phyloP scores from a whole-genome alignment of 106 monocot genomes.

The Acorus calamus region DNA sequence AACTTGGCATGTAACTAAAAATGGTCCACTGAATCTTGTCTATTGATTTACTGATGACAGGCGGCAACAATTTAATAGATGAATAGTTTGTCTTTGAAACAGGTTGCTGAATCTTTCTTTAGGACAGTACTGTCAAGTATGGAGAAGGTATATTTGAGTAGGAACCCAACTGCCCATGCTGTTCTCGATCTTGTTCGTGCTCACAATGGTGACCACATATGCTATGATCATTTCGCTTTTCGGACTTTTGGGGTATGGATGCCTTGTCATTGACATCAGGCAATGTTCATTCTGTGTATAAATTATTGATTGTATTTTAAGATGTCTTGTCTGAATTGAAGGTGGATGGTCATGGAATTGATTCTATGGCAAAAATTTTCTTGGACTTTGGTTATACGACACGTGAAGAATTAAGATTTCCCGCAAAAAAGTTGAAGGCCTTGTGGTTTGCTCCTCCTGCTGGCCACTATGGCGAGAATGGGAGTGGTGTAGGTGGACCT shows the following conservation, averaged over 20 bases:
- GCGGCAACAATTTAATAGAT: too few relatives aligned
- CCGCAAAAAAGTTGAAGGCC: slow-evolving; percentile 83
- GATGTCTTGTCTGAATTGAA: slow-evolving; percentile 8
- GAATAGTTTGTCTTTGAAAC: neutral
- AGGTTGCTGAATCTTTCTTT: slow-evolving; percentile 55
- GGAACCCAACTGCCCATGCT: slow-evolving; percentile 79
- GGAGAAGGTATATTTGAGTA: slow-evolving; percentile 70
- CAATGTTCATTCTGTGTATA: too few relatives aligned
- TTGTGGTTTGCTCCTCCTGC: slow-evolving; percentile 88
- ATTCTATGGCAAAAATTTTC: slow-evolving; percentile 77
- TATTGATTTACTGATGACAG: too few relatives aligned
- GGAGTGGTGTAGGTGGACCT: slow-evolving; percentile 39
- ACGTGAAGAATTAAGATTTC: slow-evolving; percentile 84
- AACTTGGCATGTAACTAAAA: too few relatives aligned
- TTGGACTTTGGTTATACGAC: slow-evolving; percentile 74
- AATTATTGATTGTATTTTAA: too few relatives aligned
- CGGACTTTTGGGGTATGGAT: slow-evolving; percentile 76
- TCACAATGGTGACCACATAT: slow-evolving; percentile 48
- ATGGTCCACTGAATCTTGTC: too few relatives aligned
- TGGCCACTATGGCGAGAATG: slow-evolving; percentile 9
- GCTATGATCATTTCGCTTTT: slow-evolving; percentile 94
- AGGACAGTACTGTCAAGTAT: slow-evolving; percentile 52
- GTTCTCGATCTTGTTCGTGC: slow-evolving; percentile 66
- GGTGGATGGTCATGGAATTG: slow-evolving; percentile 88
- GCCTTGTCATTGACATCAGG: too few relatives aligned